Evolutionary conservation across 2,329 filamentous ascomycete genomes (phyloP), one percentile per base, ranked within the genome.

Genomic region (Fonsecaea monophora): DNA sequence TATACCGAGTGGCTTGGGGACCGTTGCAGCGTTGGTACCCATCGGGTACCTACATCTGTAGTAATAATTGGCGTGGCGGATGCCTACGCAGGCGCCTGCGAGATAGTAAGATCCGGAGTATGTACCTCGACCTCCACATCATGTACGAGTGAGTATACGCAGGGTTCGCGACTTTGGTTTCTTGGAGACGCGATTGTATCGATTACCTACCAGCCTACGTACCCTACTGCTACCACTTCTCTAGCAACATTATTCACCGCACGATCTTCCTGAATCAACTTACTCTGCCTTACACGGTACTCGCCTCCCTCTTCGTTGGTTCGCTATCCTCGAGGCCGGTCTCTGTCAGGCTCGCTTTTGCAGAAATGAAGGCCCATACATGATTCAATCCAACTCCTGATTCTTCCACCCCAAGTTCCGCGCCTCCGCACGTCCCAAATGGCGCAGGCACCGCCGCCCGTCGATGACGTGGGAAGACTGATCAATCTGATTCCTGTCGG

Each of bases 401-500:
- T 42, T 7, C 13, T 18, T 21, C n/a, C 42, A 12, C 5, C 21
- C 9, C 4, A 50, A 5, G 9, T 12, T 25, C 18, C 15, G 21
- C 9, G 18, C 8, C 25, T 7, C 15, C 8, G 40, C 35, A 25
- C 58, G 18, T 35, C 30, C 7, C 35, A n/a, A 9, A 61, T 62
- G 69, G 61, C 70, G 38, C 60, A 68, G 30, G 35, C 63, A 10
- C 30, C 68, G 55, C 61, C 61, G n/a, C 67, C 69, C 25, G 40
- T 64, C 38, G 62, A 67, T 12, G 67, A 80, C 62, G 77, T 79
- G 62, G 80, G 80, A 74, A 80, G 78, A 73, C 78, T 82, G 64
- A 77, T 82, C 73, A 82, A 79, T 73, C 78, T 82, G 64, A 78
- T 82, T 65, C 92, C 95, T 53, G 94, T 98, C 40, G 89, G 89